phyloP scores from a whole-genome alignment of 2,329 filamentous ascomycete species.

The Sarocladium oryzae region DNA sequence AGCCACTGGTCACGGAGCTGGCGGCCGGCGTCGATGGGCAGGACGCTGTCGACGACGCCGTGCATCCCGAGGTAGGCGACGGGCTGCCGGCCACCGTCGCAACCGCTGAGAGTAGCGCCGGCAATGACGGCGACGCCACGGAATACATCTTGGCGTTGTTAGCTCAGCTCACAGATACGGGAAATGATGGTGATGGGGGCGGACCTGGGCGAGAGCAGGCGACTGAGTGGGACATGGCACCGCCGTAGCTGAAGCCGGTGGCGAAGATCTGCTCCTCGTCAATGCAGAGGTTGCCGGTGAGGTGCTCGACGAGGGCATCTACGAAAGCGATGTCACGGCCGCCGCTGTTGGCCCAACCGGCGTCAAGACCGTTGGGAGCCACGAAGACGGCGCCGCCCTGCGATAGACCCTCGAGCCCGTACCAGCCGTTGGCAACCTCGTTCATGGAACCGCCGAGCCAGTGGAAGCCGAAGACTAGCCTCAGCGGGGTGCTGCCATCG shows the following conservation, averaged over 20 bases:
- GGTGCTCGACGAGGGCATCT: constrained; percentile 25
- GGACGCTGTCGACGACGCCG: constrained; percentile 29
- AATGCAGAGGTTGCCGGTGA: constrained; percentile 32
- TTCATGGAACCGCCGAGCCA: constrained; percentile 30
- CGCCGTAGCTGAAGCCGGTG: constrained; percentile 37
- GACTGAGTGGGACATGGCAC: constrained; percentile 33
- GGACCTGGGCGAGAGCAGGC: constrained; percentile 30
- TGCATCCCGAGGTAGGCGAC: constrained; percentile 34
- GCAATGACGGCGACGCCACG: constrained; percentile 31
- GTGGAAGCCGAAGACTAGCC: constrained; percentile 35
- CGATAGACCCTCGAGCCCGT: constrained; percentile 28
- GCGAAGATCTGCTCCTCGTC: constrained; percentile 31
- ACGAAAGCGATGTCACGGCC: constrained; percentile 35
- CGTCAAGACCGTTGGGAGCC: constrained; percentile 31
- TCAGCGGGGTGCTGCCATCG: constrained; percentile 29
- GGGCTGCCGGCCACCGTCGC: constrained; percentile 29
- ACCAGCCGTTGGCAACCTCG: constrained; percentile 30
- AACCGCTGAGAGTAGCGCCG: constrained; percentile 27
- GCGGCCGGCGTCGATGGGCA: constrained; percentile 26
- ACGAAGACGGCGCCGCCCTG: constrained; percentile 32
- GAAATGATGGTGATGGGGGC: background rate
- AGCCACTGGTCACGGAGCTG: constrained; percentile 31
- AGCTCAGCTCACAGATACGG: background rate
- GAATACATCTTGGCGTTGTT: constrained; percentile 17
- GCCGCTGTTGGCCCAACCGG: constrained; percentile 33